Evolutionary conservation across 768 basidiomycete species (phyloP), one percentile per base, ranked within the genome.

Genomic region (Leccinum sublutescens): DNA sequence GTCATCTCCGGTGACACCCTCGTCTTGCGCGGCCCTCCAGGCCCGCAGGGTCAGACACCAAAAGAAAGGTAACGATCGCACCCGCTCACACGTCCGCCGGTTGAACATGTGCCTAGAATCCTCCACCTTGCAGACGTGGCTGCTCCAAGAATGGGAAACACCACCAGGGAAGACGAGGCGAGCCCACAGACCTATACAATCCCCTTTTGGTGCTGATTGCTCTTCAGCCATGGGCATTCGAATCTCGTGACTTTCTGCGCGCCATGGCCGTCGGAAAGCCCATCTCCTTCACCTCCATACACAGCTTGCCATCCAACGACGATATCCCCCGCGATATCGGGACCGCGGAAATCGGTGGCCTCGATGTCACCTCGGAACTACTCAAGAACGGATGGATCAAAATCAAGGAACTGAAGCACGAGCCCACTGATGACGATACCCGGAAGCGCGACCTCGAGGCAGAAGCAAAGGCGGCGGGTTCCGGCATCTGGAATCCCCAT

Each of bases 331-430:
- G 92, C 62, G 94, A 95, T 72, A 79, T 95, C 54, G 93, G 93
- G 29, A 81, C 77, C 29, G 91, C 83, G 17, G 88, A 91, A 60
- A 82, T 92, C 38, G 82, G 78, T 50, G 90, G 88, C 7, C 71
- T 85, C 54, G 93, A 95, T 66, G 73, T 95, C 21, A 79, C 85
- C 4, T 79, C 80, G 0, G 91, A 94, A 69, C 73, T 96, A n/a
- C 80, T 98, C 43, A 85, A 81, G 68, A 84, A 82, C 60, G 97
- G 96, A n/a, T 98, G 94, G 94, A 93, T 85, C 11, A 95, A 91
- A 75, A 77, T 94, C 47, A 93, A 97, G 73, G 96, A 98, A 61
- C 74, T 82, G 47, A 94, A 89, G 74, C 85, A 91, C 19, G 93
- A 95, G 45, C 83, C 86, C 17, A 87, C 88, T 1, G 90, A 93